A percentile compares a stretch with the other conserved stretches of the same genome.
phyloP scores from a whole-genome alignment of 441 rosid genomes.

The Populus hybrid region DNA sequence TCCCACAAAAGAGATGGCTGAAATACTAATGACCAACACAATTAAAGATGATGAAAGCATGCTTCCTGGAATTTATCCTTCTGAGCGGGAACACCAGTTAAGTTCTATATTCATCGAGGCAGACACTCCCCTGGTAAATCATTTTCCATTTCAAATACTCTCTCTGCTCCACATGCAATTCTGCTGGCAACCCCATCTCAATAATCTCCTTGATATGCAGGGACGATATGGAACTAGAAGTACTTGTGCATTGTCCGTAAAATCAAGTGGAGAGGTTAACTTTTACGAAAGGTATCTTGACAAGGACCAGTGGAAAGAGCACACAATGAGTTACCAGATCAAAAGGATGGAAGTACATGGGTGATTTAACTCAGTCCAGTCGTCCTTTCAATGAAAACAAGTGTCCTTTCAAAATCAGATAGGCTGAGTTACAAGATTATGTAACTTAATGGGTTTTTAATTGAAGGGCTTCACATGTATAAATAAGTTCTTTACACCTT shows the following conservation, averaged over 20 bases:
- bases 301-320: constrained; percentile 52
- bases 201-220: constrained; percentile 24
- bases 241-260: constrained; percentile 50
- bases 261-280: constrained; percentile 39
- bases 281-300: constrained; percentile 58
- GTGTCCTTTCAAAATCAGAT: neutral
- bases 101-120: constrained; percentile 67
- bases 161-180: neutral
- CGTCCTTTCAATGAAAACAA: neutral
- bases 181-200: neutral
- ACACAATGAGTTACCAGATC: constrained; percentile 29
- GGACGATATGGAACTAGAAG: constrained; percentile 74
- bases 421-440: neutral
- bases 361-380: neutral
- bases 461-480: neutral
- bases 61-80: constrained; percentile 44
- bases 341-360: constrained; percentile 13
- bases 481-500: no score
- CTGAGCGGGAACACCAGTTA: constrained; percentile 37
- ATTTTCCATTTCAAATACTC: neutral
- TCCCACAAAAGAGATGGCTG: constrained; percentile 48
- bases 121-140: constrained; percentile 32
- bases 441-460: neutral
- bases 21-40: constrained; percentile 53
- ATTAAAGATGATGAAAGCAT: constrained; percentile 41